Evolutionary conservation across 148 eudicot species (phyloP).

Genomic region (Tetragonia tetragonoides): DNA sequence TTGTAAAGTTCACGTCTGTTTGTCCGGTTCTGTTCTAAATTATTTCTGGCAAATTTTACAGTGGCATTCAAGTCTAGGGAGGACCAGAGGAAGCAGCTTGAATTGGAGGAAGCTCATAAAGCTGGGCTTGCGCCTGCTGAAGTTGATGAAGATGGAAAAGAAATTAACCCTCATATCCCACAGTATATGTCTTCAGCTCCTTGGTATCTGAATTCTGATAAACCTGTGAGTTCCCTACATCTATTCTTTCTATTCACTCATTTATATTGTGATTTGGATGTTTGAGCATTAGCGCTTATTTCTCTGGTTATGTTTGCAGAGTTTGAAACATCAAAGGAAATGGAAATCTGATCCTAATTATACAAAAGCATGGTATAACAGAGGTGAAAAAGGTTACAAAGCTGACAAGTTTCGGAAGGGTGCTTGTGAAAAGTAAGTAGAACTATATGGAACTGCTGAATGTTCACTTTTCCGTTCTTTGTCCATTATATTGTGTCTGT

Average conservation of each 20-base stretch:
- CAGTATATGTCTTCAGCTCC: conserved; percentile 99
- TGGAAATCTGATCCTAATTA: conserved; percentile 84
- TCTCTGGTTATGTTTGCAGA: conserved; percentile 33
- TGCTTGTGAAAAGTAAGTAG: conserved; percentile 82
- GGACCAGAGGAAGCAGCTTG: conserved; percentile 88
- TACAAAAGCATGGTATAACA: conserved; percentile 76
- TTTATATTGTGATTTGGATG: background rate
- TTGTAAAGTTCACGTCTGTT: background rate
- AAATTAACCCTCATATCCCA: conserved; percentile 96
- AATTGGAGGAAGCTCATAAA: conserved; percentile 91
- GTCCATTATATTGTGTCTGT: background rate
- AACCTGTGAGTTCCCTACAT: conserved; percentile 54
- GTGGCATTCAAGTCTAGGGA: conserved; percentile 91
- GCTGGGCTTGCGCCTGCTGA: conserved; percentile 98
- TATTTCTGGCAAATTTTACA: conserved; percentile 27
- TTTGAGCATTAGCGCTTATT: background rate
- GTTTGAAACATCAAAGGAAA: conserved; percentile 92
- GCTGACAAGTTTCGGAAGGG: conserved; percentile 83
- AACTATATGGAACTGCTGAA: background rate
- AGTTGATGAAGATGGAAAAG: conserved; percentile 96
- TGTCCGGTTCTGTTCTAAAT: background rate
- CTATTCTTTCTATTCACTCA: background rate
- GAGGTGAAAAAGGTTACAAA: conserved; percentile 74
- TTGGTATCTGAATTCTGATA: conserved; percentile 90
- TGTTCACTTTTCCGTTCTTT: background rate